Conservation (phyloP, 164 flowering plant genomes). For the Paratinospora sagittata region DNA sequence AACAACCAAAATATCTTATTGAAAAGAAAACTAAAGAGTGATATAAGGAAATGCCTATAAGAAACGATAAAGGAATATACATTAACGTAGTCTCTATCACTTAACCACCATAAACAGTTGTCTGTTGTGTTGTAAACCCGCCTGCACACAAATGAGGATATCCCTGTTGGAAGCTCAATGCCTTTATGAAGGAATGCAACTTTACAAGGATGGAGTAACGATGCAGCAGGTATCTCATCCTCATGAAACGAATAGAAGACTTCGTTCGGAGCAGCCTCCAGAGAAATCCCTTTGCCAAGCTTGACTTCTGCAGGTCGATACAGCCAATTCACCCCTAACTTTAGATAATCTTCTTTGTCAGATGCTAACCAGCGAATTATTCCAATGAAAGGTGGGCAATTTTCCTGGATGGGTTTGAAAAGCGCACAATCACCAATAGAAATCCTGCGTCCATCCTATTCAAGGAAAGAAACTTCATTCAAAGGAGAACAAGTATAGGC, state of each 20-base stretch:
- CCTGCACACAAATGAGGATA: conserved; percentile 82
- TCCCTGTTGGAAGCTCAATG: conserved; percentile 79
- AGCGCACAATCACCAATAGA: conserved; percentile 91
- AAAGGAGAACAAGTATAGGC: too few species aligned
- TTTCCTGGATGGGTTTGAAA: conserved; percentile 63
- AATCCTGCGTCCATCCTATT: conserved; percentile 83
- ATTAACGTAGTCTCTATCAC: conserved; percentile 77
- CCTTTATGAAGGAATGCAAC: conserved; percentile 94
- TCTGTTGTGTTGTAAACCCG: conserved; percentile 74
- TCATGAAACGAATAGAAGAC: conserved; percentile 85
- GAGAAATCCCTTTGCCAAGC: conserved; percentile 66
- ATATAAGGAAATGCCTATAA: not conserved
- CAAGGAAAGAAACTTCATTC: conserved; percentile 5
- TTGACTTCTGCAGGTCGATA: conserved; percentile 82
- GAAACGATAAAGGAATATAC: conserved; percentile 26
- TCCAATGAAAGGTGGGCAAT: conserved; percentile 83
- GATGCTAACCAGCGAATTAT: conserved; percentile 50
- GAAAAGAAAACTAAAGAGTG: too few species aligned
- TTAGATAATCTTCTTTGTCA: conserved; percentile 38
- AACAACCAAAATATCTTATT: not conserved
- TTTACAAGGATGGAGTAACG: conserved; percentile 95
- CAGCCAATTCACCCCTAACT: conserved; percentile 78
- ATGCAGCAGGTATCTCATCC: conserved; percentile 90
- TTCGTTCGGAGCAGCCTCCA: conserved; percentile 91
- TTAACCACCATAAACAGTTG: conserved; percentile 94